Conservation (phyloP, 345 rosid species). For the Populus deltoides region DNA sequence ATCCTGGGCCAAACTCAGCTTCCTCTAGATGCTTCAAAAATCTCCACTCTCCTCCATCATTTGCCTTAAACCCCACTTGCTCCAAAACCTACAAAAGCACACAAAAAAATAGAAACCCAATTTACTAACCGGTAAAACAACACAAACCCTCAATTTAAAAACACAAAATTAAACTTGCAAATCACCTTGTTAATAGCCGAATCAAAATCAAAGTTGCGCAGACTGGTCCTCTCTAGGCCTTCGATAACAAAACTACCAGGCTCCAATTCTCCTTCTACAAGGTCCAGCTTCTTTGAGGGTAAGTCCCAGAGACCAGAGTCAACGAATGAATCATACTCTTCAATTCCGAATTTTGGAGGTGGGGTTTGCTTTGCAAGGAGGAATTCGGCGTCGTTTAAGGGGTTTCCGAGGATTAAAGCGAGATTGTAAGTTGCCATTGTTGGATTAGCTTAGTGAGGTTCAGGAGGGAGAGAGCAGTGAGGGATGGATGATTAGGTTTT, state of each 20-base stretch:
- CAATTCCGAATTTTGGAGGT: conserved; percentile 54
- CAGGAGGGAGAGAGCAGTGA: background rate
- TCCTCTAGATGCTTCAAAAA: conserved; percentile 58
- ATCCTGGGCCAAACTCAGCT: conserved; percentile 76
- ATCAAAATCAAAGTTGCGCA: conserved; percentile 43
- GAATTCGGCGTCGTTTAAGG: conserved; percentile 36
- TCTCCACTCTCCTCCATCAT: conserved; percentile 59
- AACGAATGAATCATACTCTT: conserved; percentile 58
- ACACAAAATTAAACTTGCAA: background rate
- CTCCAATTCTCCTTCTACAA: conserved; percentile 21
- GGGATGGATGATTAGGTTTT: background rate
- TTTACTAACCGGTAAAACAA: too few species aligned
- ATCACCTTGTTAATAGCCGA: conserved; percentile 46
- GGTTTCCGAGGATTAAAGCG: conserved; percentile 47
- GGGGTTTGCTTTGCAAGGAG: conserved; percentile 58
- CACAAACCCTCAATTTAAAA: too few species aligned
- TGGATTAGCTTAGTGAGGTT: too few species aligned
- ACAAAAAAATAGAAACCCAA: background rate
- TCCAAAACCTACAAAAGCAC: conserved; percentile 42
- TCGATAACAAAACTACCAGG: conserved; percentile 23
- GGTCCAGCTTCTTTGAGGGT: conserved; percentile 48
- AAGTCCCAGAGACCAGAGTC: conserved; percentile 91
- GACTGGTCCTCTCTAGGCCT: conserved; percentile 32
- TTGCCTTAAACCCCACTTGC: conserved; percentile 39
- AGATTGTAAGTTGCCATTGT: conserved; percentile 50